These are phyloP conservation scores for Platanus orientalis DNA, from an alignment of 164 flowering plant species.

Conservation along the genomic window DNA sequence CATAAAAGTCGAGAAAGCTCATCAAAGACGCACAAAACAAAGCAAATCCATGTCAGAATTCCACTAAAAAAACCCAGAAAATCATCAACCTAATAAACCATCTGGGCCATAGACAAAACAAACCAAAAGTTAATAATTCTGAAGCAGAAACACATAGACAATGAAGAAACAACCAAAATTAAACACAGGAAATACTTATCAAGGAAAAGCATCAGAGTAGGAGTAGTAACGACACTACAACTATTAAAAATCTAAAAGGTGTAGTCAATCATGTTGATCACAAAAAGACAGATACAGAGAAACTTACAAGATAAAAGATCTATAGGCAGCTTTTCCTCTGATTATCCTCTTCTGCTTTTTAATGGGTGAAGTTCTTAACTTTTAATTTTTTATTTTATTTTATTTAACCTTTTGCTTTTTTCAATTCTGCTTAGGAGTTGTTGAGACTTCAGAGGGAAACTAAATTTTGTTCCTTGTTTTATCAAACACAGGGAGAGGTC, in stretches of 20 bases:
- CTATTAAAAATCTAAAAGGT: neutral
- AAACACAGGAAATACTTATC: neutral
- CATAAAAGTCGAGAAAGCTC: neutral
- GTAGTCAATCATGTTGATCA: neutral
- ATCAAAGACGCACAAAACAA: neutral
- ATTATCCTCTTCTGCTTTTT: neutral
- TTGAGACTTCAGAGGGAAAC: too few species aligned
- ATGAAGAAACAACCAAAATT: neutral
- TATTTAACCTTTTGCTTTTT: too few species aligned
- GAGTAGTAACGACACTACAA: neutral
- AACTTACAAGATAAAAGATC: neutral
- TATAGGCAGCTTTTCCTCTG: neutral
- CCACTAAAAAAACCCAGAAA: slow-evolving; percentile 3
- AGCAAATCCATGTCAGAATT: neutral
- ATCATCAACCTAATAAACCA: neutral
- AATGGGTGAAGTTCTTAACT: neutral
- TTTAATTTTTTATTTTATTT: too few species aligned
- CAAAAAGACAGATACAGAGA: neutral
- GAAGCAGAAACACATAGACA: slow-evolving; percentile 1
- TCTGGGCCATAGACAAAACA: neutral
- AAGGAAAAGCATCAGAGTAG: neutral
- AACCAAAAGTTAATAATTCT: neutral
- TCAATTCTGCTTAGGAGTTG: too few species aligned
- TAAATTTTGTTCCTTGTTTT: too few species aligned
- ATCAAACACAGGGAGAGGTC: too few species aligned